phyloP scores from a whole-genome alignment of 371 early-diverging fungal genomes.

The Coemansia sp. region DNA sequence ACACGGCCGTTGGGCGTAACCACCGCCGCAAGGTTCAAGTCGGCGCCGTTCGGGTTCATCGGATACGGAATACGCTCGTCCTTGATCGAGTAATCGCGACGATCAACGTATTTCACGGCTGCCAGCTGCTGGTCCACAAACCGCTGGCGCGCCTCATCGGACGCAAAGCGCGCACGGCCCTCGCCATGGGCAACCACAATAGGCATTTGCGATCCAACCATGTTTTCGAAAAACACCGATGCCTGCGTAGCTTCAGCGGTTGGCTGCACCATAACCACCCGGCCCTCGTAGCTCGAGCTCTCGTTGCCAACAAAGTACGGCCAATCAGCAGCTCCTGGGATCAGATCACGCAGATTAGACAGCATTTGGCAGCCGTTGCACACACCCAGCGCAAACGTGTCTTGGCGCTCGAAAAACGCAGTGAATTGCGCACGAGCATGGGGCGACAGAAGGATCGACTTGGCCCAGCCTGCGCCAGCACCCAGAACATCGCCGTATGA shows the following conservation, averaged over 20 bases:
- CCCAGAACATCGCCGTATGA: slow-evolving; percentile 97
- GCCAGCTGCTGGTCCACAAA: slow-evolving; percentile 58
- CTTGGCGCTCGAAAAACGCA: slow-evolving; percentile 76
- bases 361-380: slow-evolving; percentile 98
- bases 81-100: slow-evolving; percentile 42
- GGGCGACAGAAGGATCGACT: slow-evolving; percentile 74
- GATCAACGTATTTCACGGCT: slow-evolving; percentile 78
- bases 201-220: slow-evolving; percentile 88
- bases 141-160: slow-evolving; percentile 48
- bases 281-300: slow-evolving; percentile 91
- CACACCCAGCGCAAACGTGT: slow-evolving; percentile 93
- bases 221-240: slow-evolving; percentile 75
- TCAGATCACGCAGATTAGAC: slow-evolving; percentile 74
- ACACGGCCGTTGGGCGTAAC: slow-evolving; percentile 83
- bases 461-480: slow-evolving; percentile 96
- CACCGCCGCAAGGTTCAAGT: slow-evolving; percentile 82
- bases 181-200: slow-evolving; percentile 97
- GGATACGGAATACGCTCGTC: slow-evolving; percentile 70
- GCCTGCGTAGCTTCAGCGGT: slow-evolving; percentile 9
- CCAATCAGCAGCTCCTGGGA: slow-evolving; percentile 81
- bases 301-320: slow-evolving; percentile 86
- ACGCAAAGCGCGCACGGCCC: slow-evolving; percentile 81
- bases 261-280: slow-evolving; percentile 75
- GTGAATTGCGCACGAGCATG: slow-evolving; percentile 71
- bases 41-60: slow-evolving; percentile 92